A percentile compares a stretch with the other conserved stretches of the same genome.
phyloP scores from a whole-genome alignment of 2,329 filamentous ascomycete genomes.

The Penicillium polonicum region DNA sequence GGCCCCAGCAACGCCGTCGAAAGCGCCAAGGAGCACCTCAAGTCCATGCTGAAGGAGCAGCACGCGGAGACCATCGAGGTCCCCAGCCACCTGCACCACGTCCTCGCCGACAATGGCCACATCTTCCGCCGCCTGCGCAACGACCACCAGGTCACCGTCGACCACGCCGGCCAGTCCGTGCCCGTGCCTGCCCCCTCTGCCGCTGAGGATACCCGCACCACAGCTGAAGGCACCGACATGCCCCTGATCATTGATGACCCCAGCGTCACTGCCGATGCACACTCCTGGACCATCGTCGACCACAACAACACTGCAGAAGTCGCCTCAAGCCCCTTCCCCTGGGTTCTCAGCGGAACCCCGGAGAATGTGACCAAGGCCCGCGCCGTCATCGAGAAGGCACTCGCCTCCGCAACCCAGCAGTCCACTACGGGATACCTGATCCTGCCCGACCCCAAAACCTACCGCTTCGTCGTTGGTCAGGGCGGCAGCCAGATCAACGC shows the following conservation, averaged over 20 bases:
- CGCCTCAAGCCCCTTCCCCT: conserved; percentile 59
- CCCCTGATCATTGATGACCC: conserved; percentile 93
- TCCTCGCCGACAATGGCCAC: conserved; percentile 77
- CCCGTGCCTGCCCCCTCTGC: conserved; percentile 68
- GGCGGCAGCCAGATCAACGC: conserved; percentile 88
- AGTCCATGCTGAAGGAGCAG: conserved; percentile 73
- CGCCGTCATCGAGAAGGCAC: conserved; percentile 67
- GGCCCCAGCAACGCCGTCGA: conserved; percentile 77
- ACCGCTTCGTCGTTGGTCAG: conserved; percentile 85
- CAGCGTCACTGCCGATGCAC: conserved; percentile 60
- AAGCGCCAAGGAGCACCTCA: conserved; percentile 82
- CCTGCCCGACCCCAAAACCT: conserved; percentile 82
- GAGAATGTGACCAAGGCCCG: conserved; percentile 83
- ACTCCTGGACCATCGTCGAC: conserved; percentile 83
- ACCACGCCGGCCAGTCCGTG: conserved; percentile 78
- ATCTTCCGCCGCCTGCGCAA: conserved; percentile 89
- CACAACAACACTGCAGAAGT: conserved; percentile 25
- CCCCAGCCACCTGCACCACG: conserved; percentile 78
- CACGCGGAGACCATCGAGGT: conserved; percentile 85
- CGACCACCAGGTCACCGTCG: conserved; percentile 84
- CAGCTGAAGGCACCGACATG: conserved; percentile 57
- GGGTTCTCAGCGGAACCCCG: conserved; percentile 76
- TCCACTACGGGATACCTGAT: conserved; percentile 78
- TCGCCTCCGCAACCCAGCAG: conserved; percentile 57
- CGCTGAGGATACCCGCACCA: conserved; percentile 49